Evolutionary conservation across 106 monocot genomes (phyloP), one percentile per base, ranked within the genome.

Genomic region (Allium sativum): DNA sequence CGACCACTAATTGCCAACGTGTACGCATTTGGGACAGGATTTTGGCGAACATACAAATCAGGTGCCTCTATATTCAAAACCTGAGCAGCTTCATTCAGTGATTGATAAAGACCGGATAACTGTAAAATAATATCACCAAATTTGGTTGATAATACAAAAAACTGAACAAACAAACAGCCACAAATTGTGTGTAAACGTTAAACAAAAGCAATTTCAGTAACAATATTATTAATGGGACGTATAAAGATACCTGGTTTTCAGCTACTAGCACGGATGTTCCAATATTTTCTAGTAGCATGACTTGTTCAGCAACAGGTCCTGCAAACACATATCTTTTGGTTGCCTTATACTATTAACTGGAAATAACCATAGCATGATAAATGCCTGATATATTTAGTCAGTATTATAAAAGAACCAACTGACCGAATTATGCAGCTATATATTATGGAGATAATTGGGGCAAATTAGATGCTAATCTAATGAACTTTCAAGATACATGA

Each of bases 1-100:
- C 76, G 86, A 9, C 95, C 95, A 66, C 81, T 78, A 60, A 95
- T 95, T 45, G 95, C 95, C 66, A 95, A 79, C 53, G 90, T 95
- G 65, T 95, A 95, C 68, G 95, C 95, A 87, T 95, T 95, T 53
- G 95, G 95, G 62, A 84, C 74, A 58, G 95, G 90, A 74, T 90
- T 95, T 65, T 95, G 95, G 18, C 90, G 80, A 20, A 95, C 77
- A 68, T 95, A 95, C 22, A 95, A 62, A 79, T 95, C 95, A 66
- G 95, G 90, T 68, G 90, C 70, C 14, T 90, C 90, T 50, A 78
- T 82, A 53, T 87, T 90, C 68, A 95, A 58, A 57, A 87, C 70
- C 69, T 58, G 75, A 42, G 90, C 83, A 62, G 95, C 86, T 65
- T 95, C 95, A 45, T 72, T 48, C 70, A 95, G 53, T 52, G 84